Base-by-base conservation (phyloP, 2,329 filamentous ascomycete genomes). In the Colletotrichum phormii region DNA sequence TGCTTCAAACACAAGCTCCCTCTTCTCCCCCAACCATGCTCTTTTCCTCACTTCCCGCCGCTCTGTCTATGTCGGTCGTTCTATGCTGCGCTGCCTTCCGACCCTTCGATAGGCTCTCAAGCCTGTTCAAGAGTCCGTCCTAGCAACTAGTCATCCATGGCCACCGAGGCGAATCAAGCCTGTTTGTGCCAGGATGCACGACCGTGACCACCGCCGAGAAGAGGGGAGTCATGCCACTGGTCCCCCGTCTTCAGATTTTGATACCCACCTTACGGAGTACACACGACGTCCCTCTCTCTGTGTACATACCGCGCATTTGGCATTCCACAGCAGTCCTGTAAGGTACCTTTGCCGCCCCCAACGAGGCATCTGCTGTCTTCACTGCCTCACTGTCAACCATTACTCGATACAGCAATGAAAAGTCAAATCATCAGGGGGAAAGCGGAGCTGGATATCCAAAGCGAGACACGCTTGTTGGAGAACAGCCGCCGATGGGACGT, bases 271-370 rank as follows among this genome's bases (percentile, higher is more conserved):
- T 57, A 51, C 60, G 49, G 22, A 55, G 13, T 29, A 22, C 31
- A 15, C 26, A 29, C 26, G 3, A 29, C 26, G 26, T 29, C 26
- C 55, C 60, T 65, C 58, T 53, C 51, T 63, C 58, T 33, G 59
- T 53, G 66, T 66, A 70, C 66, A 54, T 57, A 64, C 33, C 46
- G 26, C 60, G 60, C 60, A 70, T 70, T 60, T 62, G 54, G 29
- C 66, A 63, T 72, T 66, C 62, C 61, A 65, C 42, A 67, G 67
- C 67, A 72, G 71, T 53, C 37, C 68, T 67, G 67, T 67, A 63
- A 73, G 68, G 67, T 62, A 71, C 71, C 37, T 73, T 64, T 67
- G 71, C 49, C 67, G 54, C 71, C 51, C 60, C 46, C 60, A 66
- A 49, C 12, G n/a, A 59, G 11, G n/a, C 5, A 24, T 55, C 7